Evolutionary conservation across 2,329 filamentous ascomycete genomes (phyloP).

Genomic region (Colletotrichum liaoningense): DNA sequence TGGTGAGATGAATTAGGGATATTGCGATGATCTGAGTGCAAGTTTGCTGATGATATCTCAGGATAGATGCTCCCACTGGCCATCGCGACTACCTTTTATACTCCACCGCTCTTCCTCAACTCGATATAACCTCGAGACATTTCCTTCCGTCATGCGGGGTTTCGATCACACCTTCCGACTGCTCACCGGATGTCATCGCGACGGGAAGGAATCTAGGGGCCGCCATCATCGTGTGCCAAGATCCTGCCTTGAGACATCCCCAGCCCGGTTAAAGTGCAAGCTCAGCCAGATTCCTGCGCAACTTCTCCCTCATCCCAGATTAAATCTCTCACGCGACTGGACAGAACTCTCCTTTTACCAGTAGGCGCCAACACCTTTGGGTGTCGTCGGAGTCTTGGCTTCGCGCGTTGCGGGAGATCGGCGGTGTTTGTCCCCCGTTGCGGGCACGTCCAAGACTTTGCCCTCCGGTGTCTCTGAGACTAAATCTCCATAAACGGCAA

Average conservation of each 20-base stretch:
- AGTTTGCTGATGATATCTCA: neutral
- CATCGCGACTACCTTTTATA: neutral
- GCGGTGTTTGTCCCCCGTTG: conserved; percentile 2
- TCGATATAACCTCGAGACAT: neutral
- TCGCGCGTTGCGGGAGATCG: conserved; percentile 13
- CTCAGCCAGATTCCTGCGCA: neutral
- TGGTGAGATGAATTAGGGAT: neutral
- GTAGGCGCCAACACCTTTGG: neutral
- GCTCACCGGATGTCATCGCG: neutral
- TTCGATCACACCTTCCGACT: neutral
- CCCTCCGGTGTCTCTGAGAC: neutral
- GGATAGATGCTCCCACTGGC: neutral
- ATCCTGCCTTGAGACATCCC: neutral
- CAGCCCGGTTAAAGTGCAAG: neutral
- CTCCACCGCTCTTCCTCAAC: neutral
- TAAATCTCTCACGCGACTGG: neutral
- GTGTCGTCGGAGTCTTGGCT: neutral
- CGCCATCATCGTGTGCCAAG: neutral
- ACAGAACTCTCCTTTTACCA: neutral
- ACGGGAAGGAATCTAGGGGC: neutral
- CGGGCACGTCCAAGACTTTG: neutral
- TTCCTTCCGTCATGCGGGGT: neutral
- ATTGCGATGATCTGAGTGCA: too few relatives aligned
- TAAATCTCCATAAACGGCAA: neutral
- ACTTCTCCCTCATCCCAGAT: neutral